Conservation (phyloP, 352 stramenopile species). For the Phytopythium oedochilum region DNA sequence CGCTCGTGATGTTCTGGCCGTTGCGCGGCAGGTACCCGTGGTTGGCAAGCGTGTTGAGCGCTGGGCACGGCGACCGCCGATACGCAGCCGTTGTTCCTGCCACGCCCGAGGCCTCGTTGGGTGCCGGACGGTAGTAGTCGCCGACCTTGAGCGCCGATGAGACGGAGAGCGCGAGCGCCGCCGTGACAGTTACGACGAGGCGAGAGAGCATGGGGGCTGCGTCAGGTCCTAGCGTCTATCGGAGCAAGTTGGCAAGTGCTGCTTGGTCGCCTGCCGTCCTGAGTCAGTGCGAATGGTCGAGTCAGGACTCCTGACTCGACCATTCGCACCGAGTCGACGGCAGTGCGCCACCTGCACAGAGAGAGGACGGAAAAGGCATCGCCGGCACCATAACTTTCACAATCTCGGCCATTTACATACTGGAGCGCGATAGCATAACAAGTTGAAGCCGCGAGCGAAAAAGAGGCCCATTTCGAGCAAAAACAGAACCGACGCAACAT, state of each 20-base stretch:
- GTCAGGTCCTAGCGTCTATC: neutral
- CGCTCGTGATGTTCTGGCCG: constrained; percentile 22
- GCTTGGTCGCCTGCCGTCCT: too few species aligned
- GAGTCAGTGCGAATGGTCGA: too few species aligned
- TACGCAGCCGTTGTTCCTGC: constrained; percentile 16
- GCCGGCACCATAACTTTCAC: too few species aligned
- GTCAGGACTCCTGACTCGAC: too few species aligned
- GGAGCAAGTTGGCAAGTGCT: neutral
- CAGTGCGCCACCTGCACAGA: too few species aligned
- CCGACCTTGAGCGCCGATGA: constrained; percentile 12
- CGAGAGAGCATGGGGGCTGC: constrained; percentile 1
- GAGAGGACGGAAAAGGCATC: too few species aligned
- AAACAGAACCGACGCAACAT: too few species aligned
- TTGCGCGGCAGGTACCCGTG: constrained; percentile 36
- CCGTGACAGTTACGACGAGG: constrained; percentile 1
- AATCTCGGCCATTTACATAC: too few species aligned
- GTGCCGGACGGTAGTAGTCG: constrained; percentile 25
- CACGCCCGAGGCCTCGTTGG: constrained; percentile 17
- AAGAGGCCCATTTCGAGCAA: neutral
- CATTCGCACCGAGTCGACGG: too few species aligned
- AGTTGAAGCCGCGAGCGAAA: neutral
- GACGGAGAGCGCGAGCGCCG: neutral
- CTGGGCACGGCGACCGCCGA: constrained; percentile 34
- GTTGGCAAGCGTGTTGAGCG: constrained; percentile 45
- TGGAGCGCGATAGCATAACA: too few species aligned